Evolutionary conservation across 148 eudicot genomes (phyloP).

Genomic region (Vaccinium vitisidaea): DNA sequence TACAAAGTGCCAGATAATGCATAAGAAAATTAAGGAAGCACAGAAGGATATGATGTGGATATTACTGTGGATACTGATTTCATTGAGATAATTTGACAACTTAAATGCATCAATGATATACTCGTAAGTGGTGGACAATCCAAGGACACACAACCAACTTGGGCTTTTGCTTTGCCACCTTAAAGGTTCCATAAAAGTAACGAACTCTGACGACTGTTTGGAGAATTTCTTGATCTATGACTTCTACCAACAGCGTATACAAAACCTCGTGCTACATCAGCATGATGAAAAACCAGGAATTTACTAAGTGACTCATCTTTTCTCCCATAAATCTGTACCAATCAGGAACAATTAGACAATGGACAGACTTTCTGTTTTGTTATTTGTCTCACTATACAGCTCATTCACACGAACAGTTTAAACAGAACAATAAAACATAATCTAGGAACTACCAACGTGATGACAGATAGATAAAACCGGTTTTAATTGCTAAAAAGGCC

Average conservation of each 20-base stretch:
- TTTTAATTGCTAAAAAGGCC: background rate
- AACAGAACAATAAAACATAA: background rate
- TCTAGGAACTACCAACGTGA: constrained; percentile 2
- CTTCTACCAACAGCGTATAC: background rate
- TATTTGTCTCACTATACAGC: background rate
- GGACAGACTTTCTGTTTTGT: background rate
- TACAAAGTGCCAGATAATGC: background rate
- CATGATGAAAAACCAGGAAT: background rate
- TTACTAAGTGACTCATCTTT: background rate
- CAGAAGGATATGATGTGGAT: background rate
- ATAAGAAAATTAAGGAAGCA: background rate
- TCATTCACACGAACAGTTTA: background rate
- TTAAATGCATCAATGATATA: background rate
- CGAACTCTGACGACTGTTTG: background rate
- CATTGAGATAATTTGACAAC: too few relatives aligned
- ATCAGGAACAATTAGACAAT: background rate
- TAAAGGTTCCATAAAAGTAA: background rate
- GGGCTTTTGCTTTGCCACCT: background rate
- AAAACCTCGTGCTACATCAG: background rate
- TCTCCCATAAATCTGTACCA: background rate
- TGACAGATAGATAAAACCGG: background rate
- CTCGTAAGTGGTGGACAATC: background rate
- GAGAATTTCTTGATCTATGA: background rate
- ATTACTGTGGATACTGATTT: too few relatives aligned
- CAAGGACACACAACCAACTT: background rate